Base-by-base conservation (phyloP, 2,329 filamentous ascomycete genomes). In the Diaporthe capsici region DNA sequence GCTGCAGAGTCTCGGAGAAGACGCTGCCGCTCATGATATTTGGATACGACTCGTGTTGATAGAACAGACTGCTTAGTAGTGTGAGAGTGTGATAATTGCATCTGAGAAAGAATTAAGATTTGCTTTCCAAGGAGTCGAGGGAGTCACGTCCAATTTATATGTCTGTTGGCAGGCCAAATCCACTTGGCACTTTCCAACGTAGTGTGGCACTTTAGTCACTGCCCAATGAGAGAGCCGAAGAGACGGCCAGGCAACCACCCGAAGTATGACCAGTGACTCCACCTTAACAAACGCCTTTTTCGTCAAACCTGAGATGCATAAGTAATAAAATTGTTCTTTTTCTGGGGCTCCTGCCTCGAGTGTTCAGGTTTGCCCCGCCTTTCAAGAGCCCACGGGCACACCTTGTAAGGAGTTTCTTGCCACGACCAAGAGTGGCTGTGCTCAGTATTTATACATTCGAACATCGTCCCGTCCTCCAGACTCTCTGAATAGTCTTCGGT, bases 1-100 rank as follows among this genome's bases (percentile, higher is more conserved):
- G 82, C 53, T 84, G 84, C 1, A 87, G 81, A 0, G 85, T 87
- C 75, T 85, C 81, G 0, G 85, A 86, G 76, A 87, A 85, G 76
- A 86, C 84, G 73, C 84, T 80, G 37, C 83, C 81, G 5, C 81
- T 79, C 71, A 76, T 74, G 63, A 44, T 74, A 58, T 20, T 4
- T 55, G 34, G 15, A 20, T 28, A 53, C 25, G 67, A 28, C 2
- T 4, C 8, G 37, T 20, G 37, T 7, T 12, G 4, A 17, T 74
- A 39, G 49, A 37, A 15, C n/a, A 70, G 34, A 55, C 8, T 39
- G 31, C 2, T 55, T 42, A 34, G 4, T 13, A 12, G 12, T 9
- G 22, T n/a, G 22, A 55, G 5, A 20, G n/a, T 39, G 22, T 28
- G 20, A 25, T 13, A 22, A 20, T 28, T 28, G 13, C 0, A 8